These are phyloP conservation scores for Neolentinus lepideus DNA, from an alignment of 1,284 basidiomycete genomes.

Conservation along the genomic window DNA sequence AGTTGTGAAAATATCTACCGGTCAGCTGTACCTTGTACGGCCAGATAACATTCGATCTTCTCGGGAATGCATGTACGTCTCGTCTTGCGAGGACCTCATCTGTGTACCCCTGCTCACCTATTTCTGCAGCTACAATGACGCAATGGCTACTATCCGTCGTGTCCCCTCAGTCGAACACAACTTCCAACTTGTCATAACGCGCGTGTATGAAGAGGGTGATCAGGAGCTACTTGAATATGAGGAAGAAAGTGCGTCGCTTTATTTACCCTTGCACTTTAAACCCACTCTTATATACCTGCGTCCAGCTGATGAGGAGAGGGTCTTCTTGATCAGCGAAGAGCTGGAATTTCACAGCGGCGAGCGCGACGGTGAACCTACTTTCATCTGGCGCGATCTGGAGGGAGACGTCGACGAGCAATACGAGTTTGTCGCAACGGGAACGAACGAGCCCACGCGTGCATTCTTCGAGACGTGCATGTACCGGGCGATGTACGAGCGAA, in stretches of 20 bases:
- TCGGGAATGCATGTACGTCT: constrained; percentile 92
- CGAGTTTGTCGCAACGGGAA: constrained; percentile 75
- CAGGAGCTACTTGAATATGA: constrained; percentile 92
- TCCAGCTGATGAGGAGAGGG: constrained; percentile 84
- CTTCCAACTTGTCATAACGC: constrained; percentile 94
- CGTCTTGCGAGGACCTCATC: neutral
- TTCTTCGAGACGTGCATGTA: constrained; percentile 94
- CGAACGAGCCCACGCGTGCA: constrained; percentile 77
- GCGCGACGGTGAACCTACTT: constrained; percentile 76
- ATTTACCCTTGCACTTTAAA: constrained; percentile 1
- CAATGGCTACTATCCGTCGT: constrained; percentile 90
- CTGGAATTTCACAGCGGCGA: constrained; percentile 77
- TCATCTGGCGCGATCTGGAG: constrained; percentile 86
- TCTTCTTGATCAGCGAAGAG: constrained; percentile 86
- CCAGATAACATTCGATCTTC: constrained; percentile 88
- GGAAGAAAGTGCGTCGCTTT: constrained; percentile 73
- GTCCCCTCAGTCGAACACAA: constrained; percentile 78
- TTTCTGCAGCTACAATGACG: constrained; percentile 80
- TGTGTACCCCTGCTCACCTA: neutral
- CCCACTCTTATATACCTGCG: constrained; percentile 7
- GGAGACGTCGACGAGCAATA: constrained; percentile 78
- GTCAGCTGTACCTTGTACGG: constrained; percentile 87
- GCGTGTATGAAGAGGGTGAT: constrained; percentile 94
- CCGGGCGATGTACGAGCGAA: constrained; percentile 91
- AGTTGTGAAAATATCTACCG: constrained; percentile 90